Conservation (phyloP, 352 stramenopile genomes). For the Pythium myriotylum region DNA sequence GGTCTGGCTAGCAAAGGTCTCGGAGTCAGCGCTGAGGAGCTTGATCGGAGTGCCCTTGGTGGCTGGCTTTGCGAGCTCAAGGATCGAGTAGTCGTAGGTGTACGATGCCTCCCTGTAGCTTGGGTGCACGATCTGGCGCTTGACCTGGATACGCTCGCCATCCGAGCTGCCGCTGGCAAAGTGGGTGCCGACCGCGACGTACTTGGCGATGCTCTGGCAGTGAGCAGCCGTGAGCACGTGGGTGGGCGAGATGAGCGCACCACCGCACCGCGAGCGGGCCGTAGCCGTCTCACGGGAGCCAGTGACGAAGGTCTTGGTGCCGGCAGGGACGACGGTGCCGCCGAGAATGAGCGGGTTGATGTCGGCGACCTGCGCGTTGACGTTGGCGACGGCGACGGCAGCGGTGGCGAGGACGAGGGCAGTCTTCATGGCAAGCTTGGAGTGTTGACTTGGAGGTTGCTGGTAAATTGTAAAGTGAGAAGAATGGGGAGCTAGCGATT, state of each 20-base stretch:
- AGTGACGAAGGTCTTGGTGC: conserved; percentile 35
- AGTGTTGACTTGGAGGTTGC: conserved; percentile 1
- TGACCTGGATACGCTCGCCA: conserved; percentile 36
- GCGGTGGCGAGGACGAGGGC: background rate
- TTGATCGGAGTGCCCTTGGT: conserved; percentile 5
- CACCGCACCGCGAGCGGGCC: conserved; percentile 24
- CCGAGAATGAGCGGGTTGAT: conserved; percentile 48
- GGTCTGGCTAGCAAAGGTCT: conserved; percentile 6
- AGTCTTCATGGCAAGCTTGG: conserved; percentile 1
- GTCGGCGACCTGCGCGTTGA: background rate
- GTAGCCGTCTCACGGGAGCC: conserved; percentile 19
- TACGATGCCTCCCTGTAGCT: background rate
- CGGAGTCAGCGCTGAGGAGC: conserved; percentile 4
- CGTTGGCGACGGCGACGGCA: conserved; percentile 3
- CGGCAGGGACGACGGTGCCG: conserved; percentile 35
- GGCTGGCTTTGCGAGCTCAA: conserved; percentile 25
- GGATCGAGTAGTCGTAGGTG: conserved; percentile 47
- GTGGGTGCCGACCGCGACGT: conserved; percentile 57
- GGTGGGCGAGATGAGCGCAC: conserved; percentile 47
- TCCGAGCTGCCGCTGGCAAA: conserved; percentile 42
- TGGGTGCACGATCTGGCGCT: conserved; percentile 8
- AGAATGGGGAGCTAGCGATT: too few species aligned
- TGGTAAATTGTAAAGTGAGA: conserved; percentile 13
- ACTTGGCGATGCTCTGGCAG: conserved; percentile 40
- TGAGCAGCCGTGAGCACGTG: conserved; percentile 50